Percentiles rank a stretch among this genome's conserved stretches.
Evolutionary conservation across 208 protist species (phyloP).

Genomic region (Strigomonas culicis): DNA sequence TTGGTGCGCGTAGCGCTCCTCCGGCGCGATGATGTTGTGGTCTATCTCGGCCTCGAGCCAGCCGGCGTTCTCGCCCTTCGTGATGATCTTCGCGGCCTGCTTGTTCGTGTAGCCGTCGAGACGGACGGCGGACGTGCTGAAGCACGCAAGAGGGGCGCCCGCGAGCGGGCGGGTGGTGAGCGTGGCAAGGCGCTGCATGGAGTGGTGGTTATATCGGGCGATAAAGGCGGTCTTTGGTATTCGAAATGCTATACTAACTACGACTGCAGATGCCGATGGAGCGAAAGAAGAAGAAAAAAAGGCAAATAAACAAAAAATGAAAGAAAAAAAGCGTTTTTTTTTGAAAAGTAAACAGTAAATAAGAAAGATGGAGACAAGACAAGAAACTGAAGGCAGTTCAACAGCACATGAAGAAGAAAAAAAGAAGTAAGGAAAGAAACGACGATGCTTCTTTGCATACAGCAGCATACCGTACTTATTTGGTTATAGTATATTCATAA

Average conservation of each 20-base stretch:
- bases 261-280: background rate
- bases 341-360: background rate
- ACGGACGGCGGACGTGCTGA: background rate
- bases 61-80: constrained; percentile 49
- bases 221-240: too few relatives aligned
- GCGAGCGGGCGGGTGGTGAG: background rate
- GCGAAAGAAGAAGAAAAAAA: constrained; percentile 9
- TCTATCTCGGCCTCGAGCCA: constrained; percentile 89
- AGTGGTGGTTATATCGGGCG: background rate
- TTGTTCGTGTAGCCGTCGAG: constrained; percentile 33
- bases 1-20: constrained; percentile 78
- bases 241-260: too few relatives aligned
- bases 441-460: too few relatives aligned
- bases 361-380: background rate
- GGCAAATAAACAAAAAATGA: too few relatives aligned
- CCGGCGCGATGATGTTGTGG: constrained; percentile 71
- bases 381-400: background rate
- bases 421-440: background rate
- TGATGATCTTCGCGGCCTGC: constrained; percentile 43
- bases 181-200: constrained; percentile 1
- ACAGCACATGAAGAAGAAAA: constrained; percentile 8
- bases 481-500: too few relatives aligned
- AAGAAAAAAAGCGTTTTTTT: constrained; percentile 14
- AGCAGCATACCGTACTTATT: too few relatives aligned
- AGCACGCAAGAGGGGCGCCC: too few relatives aligned